phyloP scores from a whole-genome alignment of 441 rosid species.

The Kokia cookei region DNA sequence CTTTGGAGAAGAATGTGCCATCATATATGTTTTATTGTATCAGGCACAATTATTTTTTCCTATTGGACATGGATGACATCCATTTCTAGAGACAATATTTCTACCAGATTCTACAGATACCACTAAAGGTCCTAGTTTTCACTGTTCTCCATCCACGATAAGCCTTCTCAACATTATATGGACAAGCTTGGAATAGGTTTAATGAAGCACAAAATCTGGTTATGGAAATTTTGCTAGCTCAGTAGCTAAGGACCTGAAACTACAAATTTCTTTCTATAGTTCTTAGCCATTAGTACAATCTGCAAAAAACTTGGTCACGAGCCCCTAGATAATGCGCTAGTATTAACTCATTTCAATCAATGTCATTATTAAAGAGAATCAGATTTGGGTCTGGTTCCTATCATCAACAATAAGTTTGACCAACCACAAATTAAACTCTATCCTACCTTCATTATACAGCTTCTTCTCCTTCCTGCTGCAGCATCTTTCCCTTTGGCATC shows the following conservation, averaged over 20 bases:
- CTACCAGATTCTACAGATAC: not conserved
- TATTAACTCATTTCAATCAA: not conserved
- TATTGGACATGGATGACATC: not conserved
- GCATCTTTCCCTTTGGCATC: constrained; percentile 57
- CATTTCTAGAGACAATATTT: not conserved
- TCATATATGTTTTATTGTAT: not conserved
- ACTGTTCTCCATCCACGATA: not conserved
- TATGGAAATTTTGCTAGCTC: not conserved
- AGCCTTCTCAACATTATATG: not conserved
- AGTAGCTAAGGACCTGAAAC: not conserved
- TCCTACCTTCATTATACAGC: constrained; percentile 48
- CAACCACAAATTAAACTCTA: not conserved
- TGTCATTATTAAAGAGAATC: not conserved
- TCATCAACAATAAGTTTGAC: not conserved
- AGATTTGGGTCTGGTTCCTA: not conserved
- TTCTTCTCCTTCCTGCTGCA: constrained; percentile 48
- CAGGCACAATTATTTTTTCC: not conserved
- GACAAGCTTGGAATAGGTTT: not conserved
- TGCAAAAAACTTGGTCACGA: not conserved
- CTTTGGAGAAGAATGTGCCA: not conserved
- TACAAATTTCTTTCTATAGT: not conserved
- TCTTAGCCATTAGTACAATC: not conserved
- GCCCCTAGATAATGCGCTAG: not conserved
- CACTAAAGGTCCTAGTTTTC: not conserved
- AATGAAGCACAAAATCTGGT: not conserved